Conservation (phyloP, 2,329 filamentous ascomycete species). For the Tricladium varicosporioides region DNA sequence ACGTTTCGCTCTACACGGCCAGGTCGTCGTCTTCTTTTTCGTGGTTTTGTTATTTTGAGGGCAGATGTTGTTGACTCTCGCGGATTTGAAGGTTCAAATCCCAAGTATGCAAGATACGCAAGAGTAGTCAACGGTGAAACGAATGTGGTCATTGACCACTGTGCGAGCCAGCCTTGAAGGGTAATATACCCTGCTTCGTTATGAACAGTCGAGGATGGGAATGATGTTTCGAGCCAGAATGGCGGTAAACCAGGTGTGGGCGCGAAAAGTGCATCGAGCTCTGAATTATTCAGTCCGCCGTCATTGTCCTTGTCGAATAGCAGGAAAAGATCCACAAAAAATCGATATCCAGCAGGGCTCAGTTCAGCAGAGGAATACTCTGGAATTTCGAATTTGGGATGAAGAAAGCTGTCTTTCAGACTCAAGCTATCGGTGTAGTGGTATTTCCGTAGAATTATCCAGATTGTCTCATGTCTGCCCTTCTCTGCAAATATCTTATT, state of each 20-base stretch:
- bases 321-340: conserved; percentile 95
- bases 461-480: conserved; percentile 95
- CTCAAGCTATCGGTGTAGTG: conserved; percentile 96
- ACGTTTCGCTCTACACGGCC: conserved; percentile 92
- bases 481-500: conserved; percentile 98
- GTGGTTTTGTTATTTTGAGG: conserved; percentile 87
- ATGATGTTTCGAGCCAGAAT: conserved; percentile 85
- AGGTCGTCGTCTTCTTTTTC: conserved; percentile 78
- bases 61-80: conserved; percentile 78
- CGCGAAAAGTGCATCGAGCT: conserved; percentile 83
- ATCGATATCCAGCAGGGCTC: conserved; percentile 90
- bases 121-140: conserved; percentile 92
- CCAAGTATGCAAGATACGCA: conserved; percentile 93
- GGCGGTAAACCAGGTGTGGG: conserved; percentile 86
- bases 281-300: conserved; percentile 82
- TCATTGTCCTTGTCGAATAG: conserved; percentile 98
- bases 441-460: conserved; percentile 93
- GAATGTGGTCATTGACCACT: conserved; percentile 99
- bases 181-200: conserved; percentile 96
- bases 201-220: conserved; percentile 89
- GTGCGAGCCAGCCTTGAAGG: conserved; percentile 93
- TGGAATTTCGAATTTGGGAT: conserved; percentile 91
- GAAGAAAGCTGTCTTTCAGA: conserved; percentile 84
- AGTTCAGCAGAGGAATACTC: conserved; percentile 90
- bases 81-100: conserved; percentile 80